phyloP scores from a whole-genome alignment of 169 alveolate genomes.

The Babesia bigemina region DNA sequence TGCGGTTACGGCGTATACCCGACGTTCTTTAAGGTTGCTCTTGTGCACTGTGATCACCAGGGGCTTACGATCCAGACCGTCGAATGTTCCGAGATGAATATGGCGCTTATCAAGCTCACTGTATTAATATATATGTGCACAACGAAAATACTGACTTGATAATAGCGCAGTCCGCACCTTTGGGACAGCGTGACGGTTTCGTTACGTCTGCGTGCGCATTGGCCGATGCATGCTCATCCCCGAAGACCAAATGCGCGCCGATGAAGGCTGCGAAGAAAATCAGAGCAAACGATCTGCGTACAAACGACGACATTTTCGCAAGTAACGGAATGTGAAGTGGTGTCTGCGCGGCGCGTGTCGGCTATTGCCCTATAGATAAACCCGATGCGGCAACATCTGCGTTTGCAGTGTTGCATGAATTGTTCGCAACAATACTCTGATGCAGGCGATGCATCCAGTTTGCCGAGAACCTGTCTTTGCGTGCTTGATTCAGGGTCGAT shows the following conservation, averaged over 20 bases:
- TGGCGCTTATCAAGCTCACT: background rate
- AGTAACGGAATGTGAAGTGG: too few relatives aligned
- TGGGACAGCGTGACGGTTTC: background rate
- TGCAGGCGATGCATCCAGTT: too few relatives aligned
- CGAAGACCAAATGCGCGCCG: background rate
- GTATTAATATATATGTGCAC: too few relatives aligned
- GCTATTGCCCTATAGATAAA: too few relatives aligned
- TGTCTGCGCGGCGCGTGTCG: too few relatives aligned
- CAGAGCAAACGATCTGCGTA: too few relatives aligned
- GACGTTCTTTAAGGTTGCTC: conserved; percentile 16
- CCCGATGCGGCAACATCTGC: too few relatives aligned
- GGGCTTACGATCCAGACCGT: background rate
- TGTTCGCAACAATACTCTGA: too few relatives aligned
- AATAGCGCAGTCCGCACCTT: background rate
- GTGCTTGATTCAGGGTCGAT: too few relatives aligned
- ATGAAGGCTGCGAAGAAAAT: background rate
- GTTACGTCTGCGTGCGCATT: background rate
- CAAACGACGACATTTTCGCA: too few relatives aligned
- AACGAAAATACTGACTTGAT: background rate
- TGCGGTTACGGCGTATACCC: conserved; percentile 8
- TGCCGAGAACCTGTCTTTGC: too few relatives aligned
- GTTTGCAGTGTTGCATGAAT: too few relatives aligned
- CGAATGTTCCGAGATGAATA: conserved; percentile 12
- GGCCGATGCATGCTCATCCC: background rate
- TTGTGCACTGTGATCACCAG: conserved; percentile 36